Conservation (phyloP, 345 rosid genomes). For the Barbarea vulgaris region DNA sequence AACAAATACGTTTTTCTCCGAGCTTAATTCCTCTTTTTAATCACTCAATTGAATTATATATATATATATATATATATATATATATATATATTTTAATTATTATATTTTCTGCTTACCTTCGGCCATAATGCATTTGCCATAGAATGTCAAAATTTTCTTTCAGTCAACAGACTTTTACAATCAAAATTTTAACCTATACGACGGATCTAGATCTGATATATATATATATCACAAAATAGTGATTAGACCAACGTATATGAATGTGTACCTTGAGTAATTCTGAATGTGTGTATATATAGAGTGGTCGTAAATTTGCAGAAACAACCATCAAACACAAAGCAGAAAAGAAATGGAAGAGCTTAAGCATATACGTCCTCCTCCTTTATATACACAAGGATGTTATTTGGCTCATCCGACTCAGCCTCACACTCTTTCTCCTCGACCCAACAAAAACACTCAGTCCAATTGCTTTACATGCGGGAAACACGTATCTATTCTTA, state of each 20-base stretch:
- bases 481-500: neutral
- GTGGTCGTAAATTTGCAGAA: neutral
- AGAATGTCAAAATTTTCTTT: neutral
- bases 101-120: neutral
- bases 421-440: neutral
- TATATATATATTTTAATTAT: too few relatives aligned
- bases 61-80: too few relatives aligned
- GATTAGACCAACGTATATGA: neutral
- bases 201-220: neutral
- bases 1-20: too few relatives aligned
- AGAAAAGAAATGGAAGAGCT: neutral
- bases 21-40: too few relatives aligned
- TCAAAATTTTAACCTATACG: too few relatives aligned
- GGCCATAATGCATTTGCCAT: neutral
- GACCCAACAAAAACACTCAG: neutral
- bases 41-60: too few relatives aligned
- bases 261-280: neutral
- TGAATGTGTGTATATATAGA: neutral
- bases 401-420: neutral
- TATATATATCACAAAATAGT: too few relatives aligned
- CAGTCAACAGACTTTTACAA: neutral
- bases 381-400: neutral
- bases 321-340: neutral
- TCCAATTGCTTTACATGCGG: constrained; percentile 4
- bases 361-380: neutral